Evolutionary conservation across 192 early-diverging fungal species (phyloP).

Genomic region (Funneliformis mosseae): DNA sequence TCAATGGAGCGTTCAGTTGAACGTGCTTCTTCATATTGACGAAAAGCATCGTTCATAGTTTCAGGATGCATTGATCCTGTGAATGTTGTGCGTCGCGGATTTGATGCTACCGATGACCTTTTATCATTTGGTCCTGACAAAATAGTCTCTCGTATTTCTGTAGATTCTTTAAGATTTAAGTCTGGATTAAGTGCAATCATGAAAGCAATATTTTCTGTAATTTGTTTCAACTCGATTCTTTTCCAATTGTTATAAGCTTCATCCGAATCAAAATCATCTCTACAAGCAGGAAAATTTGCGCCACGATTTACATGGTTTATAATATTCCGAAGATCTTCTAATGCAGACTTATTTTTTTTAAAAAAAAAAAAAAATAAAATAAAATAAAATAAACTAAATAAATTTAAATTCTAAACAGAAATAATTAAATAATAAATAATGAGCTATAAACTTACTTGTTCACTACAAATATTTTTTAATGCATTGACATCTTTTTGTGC

Average conservation of each 20-base stretch:
- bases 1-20: not conserved
- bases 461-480: slow-evolving; percentile 21
- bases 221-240: slow-evolving; percentile 20
- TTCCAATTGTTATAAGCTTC: slow-evolving; percentile 35
- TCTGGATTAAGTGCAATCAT: slow-evolving; percentile 7
- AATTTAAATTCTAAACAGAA: not conserved
- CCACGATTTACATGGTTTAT: slow-evolving; percentile 31
- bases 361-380: not conserved
- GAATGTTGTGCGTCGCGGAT: not conserved
- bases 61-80: slow-evolving; percentile 11
- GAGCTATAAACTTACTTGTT: not conserved
- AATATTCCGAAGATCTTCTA: slow-evolving; percentile 22
- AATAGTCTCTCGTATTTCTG: not conserved
- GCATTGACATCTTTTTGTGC: slow-evolving; percentile 18
- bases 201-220: slow-evolving; percentile 8
- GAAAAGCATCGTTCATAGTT: slow-evolving; percentile 2
- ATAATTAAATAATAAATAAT: not conserved
- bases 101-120: not conserved
- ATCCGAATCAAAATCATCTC: slow-evolving; percentile 29
- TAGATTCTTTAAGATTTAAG: not conserved
- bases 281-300: slow-evolving; percentile 18
- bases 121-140: not conserved
- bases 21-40: slow-evolving; percentile 1
- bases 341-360: not conserved
- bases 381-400: too few relatives aligned